Percentiles rank a stretch among this genome's conserved stretches.
Conservation (phyloP, 257 asterid species). For the Ligustrum vulgare region DNA sequence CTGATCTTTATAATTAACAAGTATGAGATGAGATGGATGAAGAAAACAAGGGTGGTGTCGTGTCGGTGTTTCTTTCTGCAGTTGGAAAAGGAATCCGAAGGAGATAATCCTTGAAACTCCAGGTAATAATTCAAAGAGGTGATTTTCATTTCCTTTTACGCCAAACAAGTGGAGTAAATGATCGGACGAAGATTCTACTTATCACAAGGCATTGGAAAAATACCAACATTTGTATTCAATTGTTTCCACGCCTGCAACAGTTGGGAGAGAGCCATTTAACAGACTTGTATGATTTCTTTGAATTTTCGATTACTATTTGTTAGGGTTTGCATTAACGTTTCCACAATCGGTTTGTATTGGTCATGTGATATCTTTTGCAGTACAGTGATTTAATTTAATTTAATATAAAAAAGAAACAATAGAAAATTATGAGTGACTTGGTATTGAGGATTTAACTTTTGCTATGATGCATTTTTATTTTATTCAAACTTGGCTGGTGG, state of each 20-base stretch:
- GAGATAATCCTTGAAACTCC: constrained; percentile 74
- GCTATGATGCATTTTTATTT: too few relatives aligned
- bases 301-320: constrained; percentile 29
- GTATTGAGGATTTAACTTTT: too few relatives aligned
- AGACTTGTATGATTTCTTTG: constrained; percentile 76
- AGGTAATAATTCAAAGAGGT: constrained; percentile 59
- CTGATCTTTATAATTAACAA: too few relatives aligned
- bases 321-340: constrained; percentile 28
- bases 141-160: constrained; percentile 83
- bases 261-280: constrained; percentile 81
- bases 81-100: constrained; percentile 85
- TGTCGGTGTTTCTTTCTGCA: too few relatives aligned
- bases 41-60: too few relatives aligned
- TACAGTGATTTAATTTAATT: too few relatives aligned
- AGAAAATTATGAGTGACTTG: too few relatives aligned
- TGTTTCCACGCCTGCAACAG: constrained; percentile 72
- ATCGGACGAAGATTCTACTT: constrained; percentile 50
- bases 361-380: too few relatives aligned
- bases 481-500: too few relatives aligned
- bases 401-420: too few relatives aligned
- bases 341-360: too few relatives aligned
- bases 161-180: constrained; percentile 83
- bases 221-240: constrained; percentile 51
- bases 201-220: constrained; percentile 47
- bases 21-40: too few relatives aligned